A percentile compares a stretch with the other conserved stretches of the same genome.
Evolutionary conservation across 306 rosid genomes (phyloP).

Genomic region (Ormosia emarginata): DNA sequence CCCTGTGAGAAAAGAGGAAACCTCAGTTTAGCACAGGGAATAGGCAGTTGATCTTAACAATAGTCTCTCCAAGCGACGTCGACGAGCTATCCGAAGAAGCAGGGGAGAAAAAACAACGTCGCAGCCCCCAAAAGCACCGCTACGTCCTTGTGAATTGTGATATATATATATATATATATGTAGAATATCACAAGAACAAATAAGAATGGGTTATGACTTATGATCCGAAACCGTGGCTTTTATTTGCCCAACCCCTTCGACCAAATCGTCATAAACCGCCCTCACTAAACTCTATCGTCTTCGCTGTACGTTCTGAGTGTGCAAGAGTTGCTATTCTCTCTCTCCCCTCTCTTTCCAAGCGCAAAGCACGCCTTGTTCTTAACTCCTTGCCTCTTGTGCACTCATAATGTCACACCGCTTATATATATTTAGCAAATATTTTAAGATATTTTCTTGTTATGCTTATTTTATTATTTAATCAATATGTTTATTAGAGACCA

Average conservation of each 20-base stretch:
- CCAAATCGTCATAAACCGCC: slow-evolving; percentile 42
- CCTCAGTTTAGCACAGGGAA: background rate
- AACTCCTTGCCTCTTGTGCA: slow-evolving; percentile 20
- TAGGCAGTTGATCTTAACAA: background rate
- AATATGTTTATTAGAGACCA: background rate
- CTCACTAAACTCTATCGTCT: slow-evolving; percentile 19
- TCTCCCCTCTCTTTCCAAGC: slow-evolving; percentile 21
- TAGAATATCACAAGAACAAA: background rate
- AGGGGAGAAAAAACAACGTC: background rate
- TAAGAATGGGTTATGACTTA: slow-evolving; percentile 2
- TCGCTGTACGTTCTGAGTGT: slow-evolving; percentile 15
- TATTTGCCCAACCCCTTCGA: slow-evolving; percentile 23
- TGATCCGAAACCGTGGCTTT: slow-evolving; percentile 6
- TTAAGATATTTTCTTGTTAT: background rate
- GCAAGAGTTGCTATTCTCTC: slow-evolving; percentile 10
- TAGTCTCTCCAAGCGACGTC: background rate
- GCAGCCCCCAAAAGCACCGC: background rate
- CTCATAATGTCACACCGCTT: background rate
- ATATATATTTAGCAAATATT: slow-evolving; percentile 20
- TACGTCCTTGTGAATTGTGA: background rate
- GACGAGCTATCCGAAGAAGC: slow-evolving; percentile 11
- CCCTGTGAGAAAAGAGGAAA: background rate
- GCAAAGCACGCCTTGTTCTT: slow-evolving; percentile 50
- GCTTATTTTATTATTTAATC: background rate
- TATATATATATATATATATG: background rate